Conservation (phyloP, 2,329 filamentous ascomycete species). For the Cercospora janseana region DNA sequence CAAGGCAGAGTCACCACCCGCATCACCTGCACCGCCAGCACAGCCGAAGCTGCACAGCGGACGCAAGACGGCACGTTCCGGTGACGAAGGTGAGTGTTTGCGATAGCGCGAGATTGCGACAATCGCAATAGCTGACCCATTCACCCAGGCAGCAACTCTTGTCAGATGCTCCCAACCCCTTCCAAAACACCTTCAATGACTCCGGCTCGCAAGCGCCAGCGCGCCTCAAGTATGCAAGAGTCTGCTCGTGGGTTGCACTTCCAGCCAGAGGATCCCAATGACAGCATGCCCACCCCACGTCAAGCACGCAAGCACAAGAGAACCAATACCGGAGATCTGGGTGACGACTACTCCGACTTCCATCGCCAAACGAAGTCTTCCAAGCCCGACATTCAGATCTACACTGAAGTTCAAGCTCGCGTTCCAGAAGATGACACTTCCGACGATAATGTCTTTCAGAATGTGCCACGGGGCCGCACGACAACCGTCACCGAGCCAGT, state of each 20-base stretch:
- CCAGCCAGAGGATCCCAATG: slow-evolving; percentile 59
- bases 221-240: slow-evolving; percentile 43
- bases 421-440: slow-evolving; percentile 66
- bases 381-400: slow-evolving; percentile 60
- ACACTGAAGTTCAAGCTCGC: slow-evolving; percentile 74
- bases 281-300: slow-evolving; percentile 59
- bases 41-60: slow-evolving; percentile 1
- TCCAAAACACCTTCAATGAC: slow-evolving; percentile 65
- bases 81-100: slow-evolving; percentile 13
- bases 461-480: slow-evolving; percentile 28
- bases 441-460: slow-evolving; percentile 70
- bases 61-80: slow-evolving; percentile 4
- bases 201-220: slow-evolving; percentile 50
- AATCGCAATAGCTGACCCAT: slow-evolving; percentile 17
- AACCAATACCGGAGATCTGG: slow-evolving; percentile 37
- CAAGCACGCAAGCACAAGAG: slow-evolving; percentile 41
- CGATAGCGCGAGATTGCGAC: slow-evolving; percentile 13
- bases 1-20: slow-evolving; percentile 7
- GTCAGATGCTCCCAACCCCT: slow-evolving; percentile 68
- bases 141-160: slow-evolving; percentile 22
- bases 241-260: slow-evolving; percentile 53
- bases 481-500: slow-evolving; percentile 36
- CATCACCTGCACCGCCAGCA: slow-evolving; percentile 12
- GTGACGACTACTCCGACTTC: slow-evolving; percentile 56
- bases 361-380: slow-evolving; percentile 43